Conservation (phyloP, 208 protist genomes). For the Sergeia podlipaevii region DNA sequence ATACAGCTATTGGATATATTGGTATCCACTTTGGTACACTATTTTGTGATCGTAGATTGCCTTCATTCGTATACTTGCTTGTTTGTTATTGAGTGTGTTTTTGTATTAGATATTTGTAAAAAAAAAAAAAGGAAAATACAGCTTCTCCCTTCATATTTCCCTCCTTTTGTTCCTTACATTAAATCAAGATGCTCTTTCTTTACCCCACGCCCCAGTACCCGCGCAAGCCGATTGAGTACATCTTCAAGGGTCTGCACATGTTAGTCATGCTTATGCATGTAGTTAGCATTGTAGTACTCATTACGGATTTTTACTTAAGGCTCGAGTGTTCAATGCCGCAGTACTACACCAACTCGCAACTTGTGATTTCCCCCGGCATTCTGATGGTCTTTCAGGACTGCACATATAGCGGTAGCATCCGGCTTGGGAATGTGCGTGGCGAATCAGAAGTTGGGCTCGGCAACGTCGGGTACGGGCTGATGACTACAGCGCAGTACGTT, state of each 20-base stretch:
- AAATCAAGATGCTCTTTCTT: slow-evolving; percentile 63
- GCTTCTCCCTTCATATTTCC: slow-evolving; percentile 7
- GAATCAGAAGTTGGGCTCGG: slow-evolving; percentile 23
- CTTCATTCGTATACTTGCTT: too few species aligned
- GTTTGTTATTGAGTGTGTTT: too few species aligned
- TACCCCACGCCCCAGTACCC: slow-evolving; percentile 74
- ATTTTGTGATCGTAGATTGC: too few species aligned
- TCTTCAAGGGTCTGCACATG: slow-evolving; percentile 69
- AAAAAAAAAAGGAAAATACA: slow-evolving; percentile 7
- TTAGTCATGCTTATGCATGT: slow-evolving; percentile 37
- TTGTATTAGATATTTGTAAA: neutral
- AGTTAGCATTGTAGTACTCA: slow-evolving; percentile 48
- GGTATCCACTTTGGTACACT: too few species aligned
- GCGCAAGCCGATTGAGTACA: slow-evolving; percentile 40
- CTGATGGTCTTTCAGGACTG: slow-evolving; percentile 50
- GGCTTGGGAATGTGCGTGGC: slow-evolving; percentile 29
- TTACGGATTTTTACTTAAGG: slow-evolving; percentile 65
- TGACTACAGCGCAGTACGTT: slow-evolving; percentile 63
- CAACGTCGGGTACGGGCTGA: slow-evolving; percentile 47
- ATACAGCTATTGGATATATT: too few species aligned
- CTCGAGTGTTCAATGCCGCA: slow-evolving; percentile 48
- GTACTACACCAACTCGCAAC: slow-evolving; percentile 41
- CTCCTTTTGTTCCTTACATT: slow-evolving; percentile 6
- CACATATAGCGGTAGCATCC: slow-evolving; percentile 42
- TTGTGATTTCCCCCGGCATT: slow-evolving; percentile 31